Evolutionary conservation across 169 alveolate genomes (phyloP), one percentile per base, ranked within the genome.

Genomic region (Eimeria tenella): DNA sequence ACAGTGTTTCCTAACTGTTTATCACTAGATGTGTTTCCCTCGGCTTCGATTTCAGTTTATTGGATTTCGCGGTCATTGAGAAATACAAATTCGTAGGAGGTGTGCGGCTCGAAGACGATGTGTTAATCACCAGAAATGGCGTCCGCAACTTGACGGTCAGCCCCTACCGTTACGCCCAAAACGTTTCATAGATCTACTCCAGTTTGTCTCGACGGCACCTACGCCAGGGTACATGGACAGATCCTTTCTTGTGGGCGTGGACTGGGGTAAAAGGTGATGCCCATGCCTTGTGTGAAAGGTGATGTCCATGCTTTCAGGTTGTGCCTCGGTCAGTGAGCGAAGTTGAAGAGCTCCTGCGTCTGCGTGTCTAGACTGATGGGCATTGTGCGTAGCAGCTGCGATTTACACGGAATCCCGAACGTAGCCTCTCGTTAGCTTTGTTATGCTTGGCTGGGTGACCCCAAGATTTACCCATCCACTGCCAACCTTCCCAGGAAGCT

Each of bases 101-200:
- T 52, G 98, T 98, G 60, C 96, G 99, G 93, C 95, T 98, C 15
- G 99, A 98, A 96, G 98, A 97, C 96, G 98, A 95, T 81, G 98
- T 98, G 63, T 75, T 95, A n/a, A 90, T 97, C 8, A 96, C 98
- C 6, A 97, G 81, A 6, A 95, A 95, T 74, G 98, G 98, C 53
- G 86, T 96, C 86, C 97, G 83, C 74, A 95, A 95, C 81, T 93
- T 98, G 62, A 96, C 97, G 55, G 95, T 86, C 17, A 31, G 86
- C 23, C 89, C 71, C 42, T 31, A 2, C 2, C 42, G 42, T 31
- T 31, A 31, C 42, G 42, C 42, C 42, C 42, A 31, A 31, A 31
- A 31, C 42, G 42, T 31, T 31, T 31, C 42, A 31, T 31, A 31
- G 42, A 31, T 2, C 42, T 31, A 31, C 42, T 31, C 42, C 23